Conservation (phyloP, 305 asterid genomes). For the Solanum hybrid region DNA sequence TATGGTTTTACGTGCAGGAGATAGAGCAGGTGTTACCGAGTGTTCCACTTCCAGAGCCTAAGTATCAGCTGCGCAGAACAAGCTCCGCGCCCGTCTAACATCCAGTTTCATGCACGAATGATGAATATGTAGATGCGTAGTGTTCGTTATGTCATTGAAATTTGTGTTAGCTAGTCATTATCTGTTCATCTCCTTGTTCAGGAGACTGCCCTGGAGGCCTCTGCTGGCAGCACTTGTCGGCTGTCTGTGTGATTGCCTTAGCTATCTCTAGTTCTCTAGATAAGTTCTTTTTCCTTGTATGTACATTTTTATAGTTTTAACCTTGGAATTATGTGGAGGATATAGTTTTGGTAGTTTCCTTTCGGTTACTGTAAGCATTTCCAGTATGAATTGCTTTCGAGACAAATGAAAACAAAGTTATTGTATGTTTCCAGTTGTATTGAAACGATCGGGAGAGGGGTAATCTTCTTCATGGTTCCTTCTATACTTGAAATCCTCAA, state of each 20-base stretch:
- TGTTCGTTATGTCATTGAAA: slow-evolving; percentile 5
- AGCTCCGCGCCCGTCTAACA: slow-evolving; percentile 61
- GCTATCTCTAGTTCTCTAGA: background rate
- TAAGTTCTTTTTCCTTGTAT: slow-evolving; percentile 1
- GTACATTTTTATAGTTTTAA: slow-evolving; percentile 14
- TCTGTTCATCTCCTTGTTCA: background rate
- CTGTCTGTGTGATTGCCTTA: background rate
- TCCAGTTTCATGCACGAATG: background rate
- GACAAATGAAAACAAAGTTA: background rate
- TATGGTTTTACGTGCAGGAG: slow-evolving; percentile 39
- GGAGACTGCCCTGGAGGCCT: background rate
- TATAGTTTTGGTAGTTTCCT: slow-evolving; percentile 8
- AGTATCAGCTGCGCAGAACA: slow-evolving; percentile 68
- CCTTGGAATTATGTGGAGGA: slow-evolving; percentile 2
- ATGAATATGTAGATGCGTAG: slow-evolving; percentile 21
- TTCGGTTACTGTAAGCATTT: slow-evolving; percentile 1
- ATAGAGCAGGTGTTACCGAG: slow-evolving; percentile 51
- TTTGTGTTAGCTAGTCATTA: slow-evolving; percentile 16
- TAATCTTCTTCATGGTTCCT: background rate
- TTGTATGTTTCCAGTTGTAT: slow-evolving; percentile 4
- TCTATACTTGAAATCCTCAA: background rate
- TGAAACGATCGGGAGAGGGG: background rate
- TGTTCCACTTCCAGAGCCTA: slow-evolving; percentile 61
- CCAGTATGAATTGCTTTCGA: background rate
- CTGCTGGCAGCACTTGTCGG: slow-evolving; percentile 2